phyloP scores from a whole-genome alignment of 352 stramenopile species.

The Phytophthora megakarya region DNA sequence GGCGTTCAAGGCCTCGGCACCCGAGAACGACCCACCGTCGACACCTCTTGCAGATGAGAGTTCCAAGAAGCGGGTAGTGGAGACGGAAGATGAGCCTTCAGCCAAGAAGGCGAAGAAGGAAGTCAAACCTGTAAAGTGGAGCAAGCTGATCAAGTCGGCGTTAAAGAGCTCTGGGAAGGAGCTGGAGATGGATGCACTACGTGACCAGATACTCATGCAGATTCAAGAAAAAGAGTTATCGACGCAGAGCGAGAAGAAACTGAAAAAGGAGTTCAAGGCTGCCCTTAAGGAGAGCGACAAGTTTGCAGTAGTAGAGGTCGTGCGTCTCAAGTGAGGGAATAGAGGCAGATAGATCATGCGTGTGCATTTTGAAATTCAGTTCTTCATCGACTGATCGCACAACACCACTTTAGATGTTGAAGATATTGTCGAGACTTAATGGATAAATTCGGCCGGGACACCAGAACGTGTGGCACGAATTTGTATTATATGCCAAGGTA shows the following conservation, averaged over 20 bases:
- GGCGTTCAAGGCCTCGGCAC: conserved; percentile 54
- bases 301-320: conserved; percentile 56
- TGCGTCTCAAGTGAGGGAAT: conserved; percentile 41
- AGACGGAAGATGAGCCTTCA: conserved; percentile 30
- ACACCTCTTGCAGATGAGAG: conserved; percentile 9
- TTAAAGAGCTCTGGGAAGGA: conserved; percentile 58
- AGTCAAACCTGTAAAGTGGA: conserved; percentile 70
- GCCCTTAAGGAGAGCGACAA: conserved; percentile 47
- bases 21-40: conserved; percentile 4
- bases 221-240: conserved; percentile 52
- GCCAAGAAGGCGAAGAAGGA: conserved; percentile 57
- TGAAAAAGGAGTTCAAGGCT: conserved; percentile 70
- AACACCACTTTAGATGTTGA: too few species aligned
- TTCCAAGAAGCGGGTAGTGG: conserved; percentile 52
- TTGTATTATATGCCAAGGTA: too few species aligned
- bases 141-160: conserved; percentile 64
- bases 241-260: conserved; percentile 63
- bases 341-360: conserved; percentile 64
- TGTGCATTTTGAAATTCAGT: conserved; percentile 5
- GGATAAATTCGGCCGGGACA: too few species aligned
- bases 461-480: too few species aligned
- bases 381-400: neutral
- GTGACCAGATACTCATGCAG: conserved; percentile 49
- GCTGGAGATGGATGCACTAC: conserved; percentile 59
- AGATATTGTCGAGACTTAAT: too few species aligned